Evolutionary conservation across 2,329 filamentous ascomycete genomes (phyloP), one percentile per base, ranked within the genome.

Genomic region (Pseudocercospora musae): DNA sequence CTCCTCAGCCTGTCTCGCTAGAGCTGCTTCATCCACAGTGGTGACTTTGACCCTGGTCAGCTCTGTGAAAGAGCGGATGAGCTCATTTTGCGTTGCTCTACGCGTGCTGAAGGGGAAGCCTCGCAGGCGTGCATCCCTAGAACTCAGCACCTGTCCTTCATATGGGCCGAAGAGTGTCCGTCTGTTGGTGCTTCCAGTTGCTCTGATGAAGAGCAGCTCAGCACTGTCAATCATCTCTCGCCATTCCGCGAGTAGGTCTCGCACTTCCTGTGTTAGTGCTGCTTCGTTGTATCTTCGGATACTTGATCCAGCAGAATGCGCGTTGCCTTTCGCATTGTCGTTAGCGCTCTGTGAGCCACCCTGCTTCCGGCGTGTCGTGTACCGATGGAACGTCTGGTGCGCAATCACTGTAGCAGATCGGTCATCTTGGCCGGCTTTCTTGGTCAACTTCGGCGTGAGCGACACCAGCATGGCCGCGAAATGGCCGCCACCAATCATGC

Each of bases 401-500:
- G 92, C 94, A 49, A 97, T 83, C 0, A 98, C 91, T 0, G 89
- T 89, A 5, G 94, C 92, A 72, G 96, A 90, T 58, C 91, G 85
- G 68, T 96, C 92, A 73, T 96, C 85, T 1, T 89, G 82, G 0
- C 90, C 89, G 15, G 83, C 79, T 57, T 86, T 86, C 73, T 91
- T 94, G 40, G 86, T 85, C 58, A 89, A 81, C 65, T 92, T 90
- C 0, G 95, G 93, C 0, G 91, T 87, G 3, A 98, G 83, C 0
- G 92, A 92, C 10, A 99, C 90, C 10, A 98, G 83, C 93, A 98
- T 98, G 56, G 91, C 95, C 0, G 95, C 95, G 73, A 99, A 99
- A 75, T 99, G 95, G 0, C 95, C 95, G 63, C 95, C 95, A 23
- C 95, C 95, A 56, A 99, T 96, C 95, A 99, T 99, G 77, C 93